These are phyloP conservation scores for Diaporthe aspalathi DNA, from an alignment of 2,329 filamentous ascomycete genomes.

Conservation along the genomic window DNA sequence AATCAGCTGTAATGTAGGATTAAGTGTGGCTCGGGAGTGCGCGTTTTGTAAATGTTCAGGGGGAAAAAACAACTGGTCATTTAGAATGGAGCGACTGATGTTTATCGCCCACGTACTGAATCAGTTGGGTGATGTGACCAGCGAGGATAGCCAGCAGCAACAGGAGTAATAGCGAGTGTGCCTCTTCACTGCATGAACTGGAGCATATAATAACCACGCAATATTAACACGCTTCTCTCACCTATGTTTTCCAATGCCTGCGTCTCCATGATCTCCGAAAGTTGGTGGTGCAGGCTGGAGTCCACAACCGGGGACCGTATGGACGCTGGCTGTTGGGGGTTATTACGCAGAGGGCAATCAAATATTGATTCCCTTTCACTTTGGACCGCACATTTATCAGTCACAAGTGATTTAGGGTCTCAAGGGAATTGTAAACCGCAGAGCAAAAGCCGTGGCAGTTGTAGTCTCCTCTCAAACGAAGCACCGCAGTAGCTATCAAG, in stretches of 20 bases:
- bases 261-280: accelerated
- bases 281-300: too few species aligned
- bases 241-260: too few species aligned
- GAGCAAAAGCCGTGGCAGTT: not conserved
- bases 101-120: not conserved
- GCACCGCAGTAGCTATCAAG: not conserved
- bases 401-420: not conserved
- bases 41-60: not conserved
- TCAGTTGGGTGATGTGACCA: too few species aligned
- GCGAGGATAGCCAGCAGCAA: too few species aligned
- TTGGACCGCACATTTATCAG: too few species aligned
- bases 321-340: not conserved
- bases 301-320: not conserved
- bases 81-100: not conserved
- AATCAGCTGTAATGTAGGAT: not conserved
- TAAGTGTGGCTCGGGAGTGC: not conserved
- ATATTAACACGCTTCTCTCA: not conserved
- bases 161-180: too few species aligned
- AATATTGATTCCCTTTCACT: not conserved
- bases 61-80: not conserved
- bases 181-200: not conserved
- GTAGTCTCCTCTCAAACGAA: not conserved
- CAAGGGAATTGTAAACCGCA: not conserved
- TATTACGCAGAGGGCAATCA: not conserved
- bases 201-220: conserved; percentile 1